Evolutionary conservation across 306 rosid genomes (phyloP).

Genomic region (Castanospermum australe): DNA sequence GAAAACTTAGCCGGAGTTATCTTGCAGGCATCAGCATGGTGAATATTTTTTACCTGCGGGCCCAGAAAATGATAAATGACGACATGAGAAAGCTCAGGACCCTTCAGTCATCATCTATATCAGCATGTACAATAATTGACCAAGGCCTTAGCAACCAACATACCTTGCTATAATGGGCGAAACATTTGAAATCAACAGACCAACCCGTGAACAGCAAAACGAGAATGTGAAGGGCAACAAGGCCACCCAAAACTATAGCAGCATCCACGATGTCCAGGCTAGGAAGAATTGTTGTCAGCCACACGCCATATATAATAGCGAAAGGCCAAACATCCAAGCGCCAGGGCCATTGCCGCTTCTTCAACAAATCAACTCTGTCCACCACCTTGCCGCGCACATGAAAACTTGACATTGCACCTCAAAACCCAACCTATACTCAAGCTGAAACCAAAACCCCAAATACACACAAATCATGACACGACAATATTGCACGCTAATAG

Average conservation of each 20-base stretch:
- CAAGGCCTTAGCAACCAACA: neutral
- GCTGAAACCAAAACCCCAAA: too few relatives aligned
- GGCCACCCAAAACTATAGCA: conserved; percentile 64
- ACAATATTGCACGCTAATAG: too few relatives aligned
- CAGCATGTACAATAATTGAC: neutral
- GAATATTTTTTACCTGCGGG: conserved; percentile 72
- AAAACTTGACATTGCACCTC: conserved; percentile 77
- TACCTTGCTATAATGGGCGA: conserved; percentile 77
- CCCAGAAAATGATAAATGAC: too few relatives aligned
- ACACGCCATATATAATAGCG: conserved; percentile 48
- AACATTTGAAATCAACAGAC: conserved; percentile 92
- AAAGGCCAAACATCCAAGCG: conserved; percentile 86
- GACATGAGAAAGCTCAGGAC: too few relatives aligned
- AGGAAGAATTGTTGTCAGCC: conserved; percentile 64
- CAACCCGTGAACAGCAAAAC: conserved; percentile 86
- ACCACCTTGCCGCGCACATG: conserved; percentile 93
- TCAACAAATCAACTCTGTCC: conserved; percentile 74
- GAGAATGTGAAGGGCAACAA: conserved; percentile 66
- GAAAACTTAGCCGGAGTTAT: conserved; percentile 88
- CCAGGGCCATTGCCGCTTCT: conserved; percentile 71
- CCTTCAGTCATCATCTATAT: too few relatives aligned
- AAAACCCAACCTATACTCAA: too few relatives aligned
- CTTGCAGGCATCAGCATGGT: conserved; percentile 82
- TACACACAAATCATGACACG: too few relatives aligned
- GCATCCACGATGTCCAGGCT: conserved; percentile 78